Percentiles rank a stretch among this genome's conserved stretches.
These are phyloP conservation scores for Adansonia digitata DNA, from an alignment of 345 rosid species.

Conservation along the genomic window DNA sequence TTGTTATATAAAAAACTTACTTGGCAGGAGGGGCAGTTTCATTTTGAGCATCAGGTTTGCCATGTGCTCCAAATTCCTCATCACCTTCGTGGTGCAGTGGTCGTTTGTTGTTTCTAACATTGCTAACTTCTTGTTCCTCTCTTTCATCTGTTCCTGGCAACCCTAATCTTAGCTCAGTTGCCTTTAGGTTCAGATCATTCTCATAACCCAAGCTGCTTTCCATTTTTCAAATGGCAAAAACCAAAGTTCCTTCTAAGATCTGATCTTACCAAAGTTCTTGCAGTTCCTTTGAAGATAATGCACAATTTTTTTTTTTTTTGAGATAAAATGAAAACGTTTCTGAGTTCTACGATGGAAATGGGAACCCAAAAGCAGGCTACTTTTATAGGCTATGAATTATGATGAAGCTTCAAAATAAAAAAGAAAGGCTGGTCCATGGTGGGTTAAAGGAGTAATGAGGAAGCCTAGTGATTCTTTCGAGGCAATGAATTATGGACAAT, in stretches of 20 bases:
- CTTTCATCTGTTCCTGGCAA: conserved; percentile 62
- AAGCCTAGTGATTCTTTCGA: not conserved
- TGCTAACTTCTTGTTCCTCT: conserved; percentile 34
- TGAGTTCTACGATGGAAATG: conserved; percentile 17
- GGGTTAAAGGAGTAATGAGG: not conserved
- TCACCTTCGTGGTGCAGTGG: conserved; percentile 19
- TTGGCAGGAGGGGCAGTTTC: conserved; percentile 53
- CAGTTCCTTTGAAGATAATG: too few relatives aligned
- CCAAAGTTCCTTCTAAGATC: not conserved
- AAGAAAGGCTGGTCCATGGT: not conserved
- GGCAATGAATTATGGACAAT: conserved; percentile 58
- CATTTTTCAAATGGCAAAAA: conserved; percentile 18
- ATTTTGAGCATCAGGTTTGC: conserved; percentile 20
- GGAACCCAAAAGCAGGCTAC: conserved; percentile 28
- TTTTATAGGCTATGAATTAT: conserved; percentile 32
- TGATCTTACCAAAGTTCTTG: not conserved
- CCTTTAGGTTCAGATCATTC: conserved; percentile 68
- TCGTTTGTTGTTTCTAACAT: conserved; percentile 52
- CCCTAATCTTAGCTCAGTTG: conserved; percentile 76
- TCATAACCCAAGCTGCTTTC: conserved; percentile 33
- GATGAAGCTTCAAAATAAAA: not conserved
- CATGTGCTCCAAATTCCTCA: conserved; percentile 18
- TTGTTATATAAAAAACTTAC: conserved; percentile 33
- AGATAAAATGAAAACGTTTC: too few relatives aligned
- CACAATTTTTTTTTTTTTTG: too few relatives aligned